Evolutionary conservation across 768 basidiomycete genomes (phyloP).

Genomic region (Postia placenta): DNA sequence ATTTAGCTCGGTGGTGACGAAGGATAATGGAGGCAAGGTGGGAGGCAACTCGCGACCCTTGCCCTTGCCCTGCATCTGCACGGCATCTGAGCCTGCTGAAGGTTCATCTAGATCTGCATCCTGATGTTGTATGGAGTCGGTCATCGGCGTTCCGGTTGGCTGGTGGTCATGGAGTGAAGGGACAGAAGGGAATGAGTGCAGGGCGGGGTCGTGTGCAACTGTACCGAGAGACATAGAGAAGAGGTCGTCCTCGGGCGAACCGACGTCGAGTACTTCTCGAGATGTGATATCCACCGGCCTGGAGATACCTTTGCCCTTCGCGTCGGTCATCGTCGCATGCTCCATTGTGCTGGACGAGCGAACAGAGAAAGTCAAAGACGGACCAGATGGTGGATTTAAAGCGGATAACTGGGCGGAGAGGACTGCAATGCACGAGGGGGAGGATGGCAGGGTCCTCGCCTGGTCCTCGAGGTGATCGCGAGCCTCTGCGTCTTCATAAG

Average conservation of each 20-base stretch:
- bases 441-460: slow-evolving; percentile 13
- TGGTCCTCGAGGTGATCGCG: slow-evolving; percentile 19
- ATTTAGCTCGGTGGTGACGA: slow-evolving; percentile 48
- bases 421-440: slow-evolving; percentile 5
- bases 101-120: too few relatives aligned
- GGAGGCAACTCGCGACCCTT: slow-evolving; percentile 51
- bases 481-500: slow-evolving; percentile 30
- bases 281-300: slow-evolving; percentile 45
- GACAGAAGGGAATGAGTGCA: slow-evolving; percentile 14
- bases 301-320: slow-evolving; percentile 53
- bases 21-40: slow-evolving; percentile 58
- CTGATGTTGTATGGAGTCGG: too few relatives aligned
- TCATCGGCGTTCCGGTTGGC: background rate
- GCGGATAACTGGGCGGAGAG: slow-evolving; percentile 5
- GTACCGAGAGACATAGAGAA: slow-evolving; percentile 25
- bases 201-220: slow-evolving; percentile 22
- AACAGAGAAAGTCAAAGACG: slow-evolving; percentile 5
- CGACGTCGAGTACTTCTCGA: slow-evolving; percentile 14
- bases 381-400: slow-evolving; percentile 4
- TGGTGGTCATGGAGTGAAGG: background rate
- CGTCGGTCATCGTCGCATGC: slow-evolving; percentile 13
- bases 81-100: background rate
- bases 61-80: slow-evolving; percentile 35
- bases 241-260: slow-evolving; percentile 27
- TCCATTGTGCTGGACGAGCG: slow-evolving; percentile 10